Base-by-base conservation (phyloP, 2,329 filamentous ascomycete species). In the Zasmidium angulare region DNA sequence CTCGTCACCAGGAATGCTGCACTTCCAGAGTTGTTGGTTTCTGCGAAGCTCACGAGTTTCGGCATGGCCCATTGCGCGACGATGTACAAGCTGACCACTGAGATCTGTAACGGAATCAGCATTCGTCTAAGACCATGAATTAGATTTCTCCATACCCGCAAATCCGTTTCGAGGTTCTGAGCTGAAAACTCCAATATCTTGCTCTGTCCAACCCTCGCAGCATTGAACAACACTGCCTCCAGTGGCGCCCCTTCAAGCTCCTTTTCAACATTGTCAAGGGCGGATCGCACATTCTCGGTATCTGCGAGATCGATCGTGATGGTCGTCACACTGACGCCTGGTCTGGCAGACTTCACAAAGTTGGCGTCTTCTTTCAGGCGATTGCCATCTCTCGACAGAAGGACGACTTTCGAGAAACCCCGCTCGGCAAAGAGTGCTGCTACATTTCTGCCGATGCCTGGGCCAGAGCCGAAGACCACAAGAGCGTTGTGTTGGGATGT, bases 221-320 rank as follows among this genome's bases (percentile, higher is more conserved):
- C 80, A 61, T 84, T 83, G 73, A 77, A 83, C 49, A 81, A 76
- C 1, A 83, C 70, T 11, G 76, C 77, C 47, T 81, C 77, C 0
- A 81, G 40, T 10, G 58, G 72, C 2, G 68, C 65, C 36, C 72
- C 75, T 19, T 60, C 61, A 11, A 69, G 51, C n/a, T 75, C 65
- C 10, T 74, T 72, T 17, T 77, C 77, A 4, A 79, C 71, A 22
- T 78, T 66, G 9, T 72, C 64, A 0, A 83, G 72, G 0, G 75
- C 74, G 1, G 59, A 61, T 2, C 71, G 66, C 20, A 82, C 72
- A 3, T 72, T 71, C 0, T 63, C 58, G 0, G 72, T 66, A 49
- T 81, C 71, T 20, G 74, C 69, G 14, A 82, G 71, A 61, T 83
- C 79, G 11, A 78, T 69, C 3, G 67, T 64, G 53, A 79, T 73